phyloP scores from a whole-genome alignment of 225 moss, liverwort and hornwort genomes.

The Antitrichia curtipendula region DNA sequence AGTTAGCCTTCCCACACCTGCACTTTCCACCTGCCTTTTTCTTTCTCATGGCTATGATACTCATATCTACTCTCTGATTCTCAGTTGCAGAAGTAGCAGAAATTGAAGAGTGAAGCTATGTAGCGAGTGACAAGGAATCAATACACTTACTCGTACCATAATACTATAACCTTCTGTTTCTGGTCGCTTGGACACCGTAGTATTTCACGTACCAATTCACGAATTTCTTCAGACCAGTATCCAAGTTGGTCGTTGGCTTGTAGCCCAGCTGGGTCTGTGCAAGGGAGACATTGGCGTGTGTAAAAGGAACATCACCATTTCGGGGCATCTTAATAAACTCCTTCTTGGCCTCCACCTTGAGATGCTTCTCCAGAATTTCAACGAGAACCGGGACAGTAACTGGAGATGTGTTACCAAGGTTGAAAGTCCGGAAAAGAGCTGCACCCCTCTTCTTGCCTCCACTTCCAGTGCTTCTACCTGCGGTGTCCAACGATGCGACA shows the following conservation, averaged over 20 bases:
- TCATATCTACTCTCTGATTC: slow-evolving; percentile 3
- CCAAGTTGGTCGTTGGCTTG: slow-evolving; percentile 47
- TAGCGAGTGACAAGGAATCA: slow-evolving; percentile 6
- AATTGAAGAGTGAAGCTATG: not conserved
- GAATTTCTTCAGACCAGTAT: slow-evolving; percentile 43
- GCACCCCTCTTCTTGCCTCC: slow-evolving; percentile 51
- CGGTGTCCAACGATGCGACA: slow-evolving; percentile 46
- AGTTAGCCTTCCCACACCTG: not conserved
- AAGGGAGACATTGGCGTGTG: slow-evolving; percentile 47
- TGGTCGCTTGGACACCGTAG: slow-evolving; percentile 21
- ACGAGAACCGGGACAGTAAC: slow-evolving; percentile 47
- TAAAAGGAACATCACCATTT: slow-evolving; percentile 53
- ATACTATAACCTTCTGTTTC: slow-evolving; percentile 20
- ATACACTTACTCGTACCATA: not conserved
- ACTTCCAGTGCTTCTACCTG: slow-evolving; percentile 48
- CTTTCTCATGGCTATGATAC: not conserved
- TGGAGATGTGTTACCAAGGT: slow-evolving; percentile 53
- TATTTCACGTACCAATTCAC: slow-evolving; percentile 55
- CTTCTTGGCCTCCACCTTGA: slow-evolving; percentile 44
- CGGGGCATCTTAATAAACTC: slow-evolving; percentile 56
- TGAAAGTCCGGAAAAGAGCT: slow-evolving; percentile 38
- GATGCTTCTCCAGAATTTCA: slow-evolving; percentile 42
- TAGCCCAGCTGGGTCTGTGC: slow-evolving; percentile 37
- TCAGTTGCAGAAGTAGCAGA: slow-evolving; percentile 17
- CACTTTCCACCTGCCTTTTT: not conserved